These are phyloP conservation scores for Pythium chondricola DNA, from an alignment of 352 stramenopile species.

Conservation along the genomic window DNA sequence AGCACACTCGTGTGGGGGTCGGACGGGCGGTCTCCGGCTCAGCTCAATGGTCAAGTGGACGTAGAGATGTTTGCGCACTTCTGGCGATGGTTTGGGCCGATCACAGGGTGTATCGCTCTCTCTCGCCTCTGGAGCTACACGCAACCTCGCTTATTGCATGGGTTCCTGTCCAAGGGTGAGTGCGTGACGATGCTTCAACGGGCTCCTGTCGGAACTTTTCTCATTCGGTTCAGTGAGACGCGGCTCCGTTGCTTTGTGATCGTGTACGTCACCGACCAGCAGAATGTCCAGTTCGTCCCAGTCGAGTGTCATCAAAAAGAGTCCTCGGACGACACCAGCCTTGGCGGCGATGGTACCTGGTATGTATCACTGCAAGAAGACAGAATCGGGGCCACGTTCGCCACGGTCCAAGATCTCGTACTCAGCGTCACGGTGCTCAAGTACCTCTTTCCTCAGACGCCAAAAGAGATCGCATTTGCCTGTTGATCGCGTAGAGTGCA, in stretches of 20 bases:
- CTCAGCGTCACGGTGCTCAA: conserved; percentile 74
- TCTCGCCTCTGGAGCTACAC: conserved; percentile 64
- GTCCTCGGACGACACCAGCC: conserved; percentile 11
- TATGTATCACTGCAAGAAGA: conserved; percentile 59
- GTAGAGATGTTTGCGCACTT: conserved; percentile 67
- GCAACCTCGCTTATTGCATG: conserved; percentile 70
- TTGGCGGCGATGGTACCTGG: conserved; percentile 26
- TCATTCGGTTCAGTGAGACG: conserved; percentile 79
- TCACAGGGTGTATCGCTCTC: conserved; percentile 56
- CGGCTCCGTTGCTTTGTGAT: conserved; percentile 61
- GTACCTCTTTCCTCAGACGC: conserved; percentile 74
- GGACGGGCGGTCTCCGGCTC: conserved; percentile 24
- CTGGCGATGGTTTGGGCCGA: conserved; percentile 67
- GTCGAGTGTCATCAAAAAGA: too few relatives aligned
- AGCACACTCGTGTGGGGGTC: conserved; percentile 63
- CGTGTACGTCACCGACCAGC: conserved; percentile 51
- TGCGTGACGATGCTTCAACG: conserved; percentile 70
- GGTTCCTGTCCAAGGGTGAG: conserved; percentile 77
- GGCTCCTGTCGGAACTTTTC: conserved; percentile 62
- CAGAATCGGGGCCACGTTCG: conserved; percentile 42
- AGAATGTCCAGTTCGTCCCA: conserved; percentile 69
- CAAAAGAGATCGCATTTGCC: conserved; percentile 63
- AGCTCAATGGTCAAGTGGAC: conserved; percentile 37
- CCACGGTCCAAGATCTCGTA: conserved; percentile 63
- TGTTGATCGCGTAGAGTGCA: too few relatives aligned